Evolutionary conservation across 1,284 basidiomycete species (phyloP).

Genomic region (Ganoderma resinaceum): DNA sequence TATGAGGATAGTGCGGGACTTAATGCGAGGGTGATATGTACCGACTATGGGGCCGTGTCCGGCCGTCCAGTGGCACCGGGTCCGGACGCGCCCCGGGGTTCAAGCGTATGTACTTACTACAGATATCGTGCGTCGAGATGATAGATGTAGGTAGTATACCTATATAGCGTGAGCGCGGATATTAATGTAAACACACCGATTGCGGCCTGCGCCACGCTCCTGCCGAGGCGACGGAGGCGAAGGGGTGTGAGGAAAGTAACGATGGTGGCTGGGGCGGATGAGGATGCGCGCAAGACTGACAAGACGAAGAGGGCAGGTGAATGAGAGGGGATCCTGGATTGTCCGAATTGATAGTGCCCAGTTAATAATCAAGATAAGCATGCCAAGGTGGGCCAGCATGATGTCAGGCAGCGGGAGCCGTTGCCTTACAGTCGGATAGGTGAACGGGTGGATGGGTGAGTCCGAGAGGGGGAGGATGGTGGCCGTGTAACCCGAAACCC

Average conservation of each 20-base stretch:
- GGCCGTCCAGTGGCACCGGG: neutral
- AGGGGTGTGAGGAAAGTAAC: neutral
- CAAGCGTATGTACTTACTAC: constrained; percentile 2
- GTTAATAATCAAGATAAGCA: neutral
- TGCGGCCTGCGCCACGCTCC: neutral
- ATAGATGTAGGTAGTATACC: neutral
- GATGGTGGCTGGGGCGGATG: neutral
- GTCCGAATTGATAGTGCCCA: neutral
- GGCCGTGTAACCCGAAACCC: neutral
- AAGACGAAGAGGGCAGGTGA: neutral
- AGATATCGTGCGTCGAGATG: neutral
- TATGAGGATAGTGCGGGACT: neutral
- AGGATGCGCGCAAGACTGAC: neutral
- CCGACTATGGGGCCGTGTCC: constrained; percentile 12
- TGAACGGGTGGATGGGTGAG: neutral
- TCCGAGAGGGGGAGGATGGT: neutral
- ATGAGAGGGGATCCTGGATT: neutral
- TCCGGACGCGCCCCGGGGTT: neutral
- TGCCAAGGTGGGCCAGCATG: neutral
- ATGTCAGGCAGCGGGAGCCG: neutral
- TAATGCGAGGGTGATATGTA: constrained; percentile 1
- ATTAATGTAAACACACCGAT: neutral
- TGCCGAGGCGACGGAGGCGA: neutral
- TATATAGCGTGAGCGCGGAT: neutral
- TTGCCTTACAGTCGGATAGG: neutral